These are phyloP conservation scores for Penicillium concentricum DNA, from an alignment of 2,329 filamentous ascomycete genomes.

Conservation along the genomic window DNA sequence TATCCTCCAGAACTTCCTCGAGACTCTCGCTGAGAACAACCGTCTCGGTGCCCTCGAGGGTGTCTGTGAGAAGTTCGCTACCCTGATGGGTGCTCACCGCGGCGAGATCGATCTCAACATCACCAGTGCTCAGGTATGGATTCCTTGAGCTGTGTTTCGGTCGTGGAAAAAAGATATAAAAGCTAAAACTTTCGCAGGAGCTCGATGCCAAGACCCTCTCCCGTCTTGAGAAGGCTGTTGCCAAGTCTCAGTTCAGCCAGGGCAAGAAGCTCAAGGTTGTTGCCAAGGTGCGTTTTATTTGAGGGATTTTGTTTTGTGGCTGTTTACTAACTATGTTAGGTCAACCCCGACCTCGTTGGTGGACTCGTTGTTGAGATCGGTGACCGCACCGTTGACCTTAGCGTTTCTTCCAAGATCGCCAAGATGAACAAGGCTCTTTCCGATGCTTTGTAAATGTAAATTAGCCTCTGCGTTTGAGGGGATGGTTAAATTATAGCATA, in stretches of 20 bases:
- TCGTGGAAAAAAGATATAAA: neutral
- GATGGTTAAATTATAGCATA: constrained; percentile 24
- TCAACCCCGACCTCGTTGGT: constrained; percentile 92
- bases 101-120: constrained; percentile 94
- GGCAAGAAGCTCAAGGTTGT: constrained; percentile 99
- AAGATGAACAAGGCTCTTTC: constrained; percentile 99
- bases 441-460: constrained; percentile 81
- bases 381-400: constrained; percentile 96
- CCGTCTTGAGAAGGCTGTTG: constrained; percentile 81
- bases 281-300: constrained; percentile 64
- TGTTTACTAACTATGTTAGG: constrained; percentile 49
- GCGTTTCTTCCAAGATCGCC: constrained; percentile 88
- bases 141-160: neutral
- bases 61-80: constrained; percentile 81
- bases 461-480: constrained; percentile 23
- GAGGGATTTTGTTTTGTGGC: neutral
- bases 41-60: constrained; percentile 77
- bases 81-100: constrained; percentile 81
- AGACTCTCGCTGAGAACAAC: constrained; percentile 94
- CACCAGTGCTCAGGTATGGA: constrained; percentile 79
- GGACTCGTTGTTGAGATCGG: constrained; percentile 95
- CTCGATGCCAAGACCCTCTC: constrained; percentile 83
- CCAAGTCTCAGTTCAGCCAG: constrained; percentile 84
- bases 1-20: constrained; percentile 91
- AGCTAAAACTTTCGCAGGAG: constrained; percentile 51